Base-by-base conservation (phyloP, 352 stramenopile species). In the Pythium scleroteichum region DNA sequence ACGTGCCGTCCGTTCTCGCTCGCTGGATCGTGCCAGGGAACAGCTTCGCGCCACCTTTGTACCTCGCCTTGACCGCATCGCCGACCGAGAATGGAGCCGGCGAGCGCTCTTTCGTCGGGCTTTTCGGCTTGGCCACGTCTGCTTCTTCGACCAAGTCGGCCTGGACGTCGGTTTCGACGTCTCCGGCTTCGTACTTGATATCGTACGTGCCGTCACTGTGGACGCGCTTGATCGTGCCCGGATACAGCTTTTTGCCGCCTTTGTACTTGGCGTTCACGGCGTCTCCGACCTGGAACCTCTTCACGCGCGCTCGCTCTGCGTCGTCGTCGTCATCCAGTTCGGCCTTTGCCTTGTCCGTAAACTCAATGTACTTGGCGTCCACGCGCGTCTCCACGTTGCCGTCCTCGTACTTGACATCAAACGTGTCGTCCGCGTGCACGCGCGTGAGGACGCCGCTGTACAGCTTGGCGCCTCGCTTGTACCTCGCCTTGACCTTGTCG, bases 341-440 rank as follows among this genome's bases (percentile, higher is more conserved):
- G 2, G 8, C 19, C 49, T 49, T 13, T 29, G 24, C 13, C 7
- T 29, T 51, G 1, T 60, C 41, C 13, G 29, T 12, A 53, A 60
- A 60, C 42, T 76, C 59, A 39, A 76, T 73, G 7, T 73, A 72
- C 40, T 13, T 69, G 53, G 0, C 39, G 57, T 81, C 52, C 84
- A 86, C 74, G 22, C 63, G 60, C 2, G 24, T 53, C 49, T 88
- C 78, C 1, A 59, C 68, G 51, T 89, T 75, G 14, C 78, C 85
- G 49, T 91, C 79, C 0, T 90, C 77, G 42, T 92, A 95, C 35
- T 66, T 26, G 53, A 95, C 52, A 29, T 90, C 83, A 44, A 78
- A 87, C 19, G 79, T 89, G 7, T 70, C 73, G 48, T 95, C 80
- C 10, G 58, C 52, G 53, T 92, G 72, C 0, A 74, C 63, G 1